Base-by-base conservation (phyloP, 1,284 basidiomycete species). In the Cutaneotrichosporon mucoides region DNA sequence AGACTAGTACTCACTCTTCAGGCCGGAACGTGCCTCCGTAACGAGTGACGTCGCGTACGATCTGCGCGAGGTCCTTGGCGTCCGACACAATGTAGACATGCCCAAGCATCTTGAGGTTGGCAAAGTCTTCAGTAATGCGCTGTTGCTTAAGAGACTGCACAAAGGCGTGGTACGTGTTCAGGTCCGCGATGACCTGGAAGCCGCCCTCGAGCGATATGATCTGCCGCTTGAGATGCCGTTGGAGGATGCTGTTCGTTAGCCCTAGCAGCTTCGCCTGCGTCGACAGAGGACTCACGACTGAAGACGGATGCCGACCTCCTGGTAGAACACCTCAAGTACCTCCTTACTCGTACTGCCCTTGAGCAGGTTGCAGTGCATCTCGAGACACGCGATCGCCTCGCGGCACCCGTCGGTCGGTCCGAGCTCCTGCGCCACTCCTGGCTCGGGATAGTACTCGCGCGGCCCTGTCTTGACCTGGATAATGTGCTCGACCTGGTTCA, bases 401-500 rank as follows among this genome's bases (percentile, higher is more conserved):
- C 76, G 82, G 69, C 94, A 98, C 1, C 92, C 94, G 55, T 83
- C 80, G 0, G 94, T 97, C 0, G 93, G 88, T 2, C 88, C 87
- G 1, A 94, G 81, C 43, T 93, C 90, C 37, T 91, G 76, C 2
- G 84, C 81, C 0, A 82, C 81, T 47, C 88, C 88, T 65, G 92
- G 88, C 0, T 86, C 84, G 1, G 93, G 94, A 73, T 90, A 94
- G 73, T 95, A 99, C 70, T 93, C 93, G 33, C 90, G 81, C 1
- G 91, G 86, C 57, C 86, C 85, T 0, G 95, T 97, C 54, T 87
- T 82, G 13, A 87, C 88, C 49, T 85, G 79, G 65, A 99, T 89
- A 64, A 95, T 89, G 73, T 97, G 90, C 68, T 99, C 95, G 33
- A 96, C 92, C 82, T 98, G 92, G 67, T 89, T 90, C 92, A 99